Evolutionary conservation across 371 early-diverging fungal species (phyloP).

Genomic region (Rhizomucor pusillus): DNA sequence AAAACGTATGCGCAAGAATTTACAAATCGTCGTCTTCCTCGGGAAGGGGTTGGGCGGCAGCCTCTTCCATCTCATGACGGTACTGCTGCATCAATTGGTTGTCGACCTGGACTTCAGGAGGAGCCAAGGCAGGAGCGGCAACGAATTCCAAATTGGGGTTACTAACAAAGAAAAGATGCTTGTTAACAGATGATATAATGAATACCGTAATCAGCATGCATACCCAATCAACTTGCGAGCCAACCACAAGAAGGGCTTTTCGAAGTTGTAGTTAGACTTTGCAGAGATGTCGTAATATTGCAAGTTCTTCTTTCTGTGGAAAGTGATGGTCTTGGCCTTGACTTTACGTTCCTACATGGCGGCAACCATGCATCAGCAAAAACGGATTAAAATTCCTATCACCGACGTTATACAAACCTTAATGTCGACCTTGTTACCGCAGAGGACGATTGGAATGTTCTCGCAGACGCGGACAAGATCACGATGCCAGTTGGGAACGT

Average conservation of each 20-base stretch:
- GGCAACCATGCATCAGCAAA: background rate
- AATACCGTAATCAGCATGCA: slow-evolving; percentile 1
- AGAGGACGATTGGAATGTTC: slow-evolving; percentile 99
- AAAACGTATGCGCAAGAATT: slow-evolving; percentile 11
- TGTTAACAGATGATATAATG: background rate
- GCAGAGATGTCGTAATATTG: slow-evolving; percentile 99
- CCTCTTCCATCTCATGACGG: slow-evolving; percentile 71
- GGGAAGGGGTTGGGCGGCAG: slow-evolving; percentile 83
- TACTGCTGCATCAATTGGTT: slow-evolving; percentile 75
- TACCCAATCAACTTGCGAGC: slow-evolving; percentile 95
- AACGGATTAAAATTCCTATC: background rate
- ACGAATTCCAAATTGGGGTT: slow-evolving; percentile 96
- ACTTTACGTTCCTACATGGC: slow-evolving; percentile 94
- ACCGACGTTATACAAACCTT: slow-evolving; percentile 49
- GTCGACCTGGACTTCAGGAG: slow-evolving; percentile 95
- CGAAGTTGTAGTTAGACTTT: slow-evolving; percentile 99
- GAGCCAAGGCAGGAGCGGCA: slow-evolving; percentile 96
- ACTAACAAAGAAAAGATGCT: slow-evolving; percentile 28
- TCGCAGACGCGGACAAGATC: slow-evolving; percentile 99
- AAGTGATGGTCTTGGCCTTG: slow-evolving; percentile 99
- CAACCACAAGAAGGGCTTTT: slow-evolving; percentile 99
- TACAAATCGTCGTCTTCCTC: slow-evolving; percentile 83
- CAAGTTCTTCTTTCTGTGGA: slow-evolving; percentile 99
- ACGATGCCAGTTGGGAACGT: slow-evolving; percentile 99
- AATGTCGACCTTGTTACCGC: slow-evolving; percentile 99